Percentiles rank a stretch among this genome's conserved stretches.
These are phyloP conservation scores for Penicillium waksmanii DNA, from an alignment of 495 filamentous ascomycete genomes.

Conservation along the genomic window DNA sequence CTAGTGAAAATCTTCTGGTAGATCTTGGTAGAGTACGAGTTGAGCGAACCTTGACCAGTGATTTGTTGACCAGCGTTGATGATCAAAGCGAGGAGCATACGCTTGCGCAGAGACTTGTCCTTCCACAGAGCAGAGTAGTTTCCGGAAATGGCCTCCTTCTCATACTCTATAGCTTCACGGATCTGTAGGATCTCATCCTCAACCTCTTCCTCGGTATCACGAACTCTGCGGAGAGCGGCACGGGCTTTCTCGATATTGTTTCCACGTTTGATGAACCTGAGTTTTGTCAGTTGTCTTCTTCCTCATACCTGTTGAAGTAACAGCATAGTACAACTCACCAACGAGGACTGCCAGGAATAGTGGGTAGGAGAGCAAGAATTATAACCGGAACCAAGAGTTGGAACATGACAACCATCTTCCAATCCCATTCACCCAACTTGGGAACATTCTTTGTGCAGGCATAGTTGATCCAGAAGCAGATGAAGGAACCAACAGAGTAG, in stretches of 20 bases:
- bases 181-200: conserved; percentile 60
- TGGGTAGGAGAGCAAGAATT: conserved; percentile 55
- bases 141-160: conserved; percentile 62
- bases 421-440: conserved; percentile 63
- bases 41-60: conserved; percentile 64
- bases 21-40: conserved; percentile 65
- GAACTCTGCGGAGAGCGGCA: conserved; percentile 50
- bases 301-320: neutral
- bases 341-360: conserved; percentile 61
- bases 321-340: conserved; percentile 40
- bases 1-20: conserved; percentile 65
- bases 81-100: conserved; percentile 55
- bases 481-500: conserved; percentile 65
- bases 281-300: conserved; percentile 3
- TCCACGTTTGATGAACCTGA: conserved; percentile 53
- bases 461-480: conserved; percentile 66
- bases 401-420: conserved; percentile 66
- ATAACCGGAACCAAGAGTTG: conserved; percentile 59
- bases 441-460: conserved; percentile 54
- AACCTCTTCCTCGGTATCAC: conserved; percentile 61
- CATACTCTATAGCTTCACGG: conserved; percentile 63
- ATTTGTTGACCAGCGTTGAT: conserved; percentile 66
- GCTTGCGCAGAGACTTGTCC: conserved; percentile 62
- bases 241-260: conserved; percentile 59
- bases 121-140: conserved; percentile 62